Evolutionary conservation across 257 asterid genomes (phyloP), one percentile per base, ranked within the genome.

Genomic region (Thymus mandschuricus): DNA sequence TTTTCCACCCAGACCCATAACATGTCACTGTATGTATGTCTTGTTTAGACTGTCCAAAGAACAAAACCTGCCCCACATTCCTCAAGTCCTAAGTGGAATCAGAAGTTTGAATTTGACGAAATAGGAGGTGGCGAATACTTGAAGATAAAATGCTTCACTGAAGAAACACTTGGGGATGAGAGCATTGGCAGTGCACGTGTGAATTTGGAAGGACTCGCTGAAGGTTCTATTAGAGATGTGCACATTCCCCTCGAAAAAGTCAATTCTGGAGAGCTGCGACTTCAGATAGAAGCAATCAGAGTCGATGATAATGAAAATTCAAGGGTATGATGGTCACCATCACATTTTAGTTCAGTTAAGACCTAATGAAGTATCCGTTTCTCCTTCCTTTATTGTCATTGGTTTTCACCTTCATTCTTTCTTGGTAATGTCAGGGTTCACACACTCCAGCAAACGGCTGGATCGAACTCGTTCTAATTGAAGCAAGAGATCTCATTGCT

Each of bases 121-220:
- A 83, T 92, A 74, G 87, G 84, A 74, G 87, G 84, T 60, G 98
- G 97, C 61, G 99, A 95, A 69, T 92, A 90, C 78, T 71, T 95
- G 83, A 95, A 78, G 75, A 81, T 95, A 67, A 95, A 85, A 79
- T 92, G 98, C 79, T 87, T 35, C 60, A 78, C 87, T 1, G 98
- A 95, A 74, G 98, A 95, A 78, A 82, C 85, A 43, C 87, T 95
- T 65, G 78, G 91, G n/a, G 98, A 95, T 57, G 99, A 92, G 78
- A 87, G 86, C 86, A 86, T 92, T 28, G 99, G 99, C 44, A 85
- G 96, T 49, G 98, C 98, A 58, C 89, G 94, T n/a, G 96, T 95
- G 48, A 95, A 87, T 75, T 78, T 95, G 84, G 99, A 95, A 89
- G 98, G 98, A 57, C 98, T 92, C 13, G 72, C 75, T 11, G 99